Evolutionary conservation across 257 asterid genomes (phyloP).

Genomic region (Plantago major): DNA sequence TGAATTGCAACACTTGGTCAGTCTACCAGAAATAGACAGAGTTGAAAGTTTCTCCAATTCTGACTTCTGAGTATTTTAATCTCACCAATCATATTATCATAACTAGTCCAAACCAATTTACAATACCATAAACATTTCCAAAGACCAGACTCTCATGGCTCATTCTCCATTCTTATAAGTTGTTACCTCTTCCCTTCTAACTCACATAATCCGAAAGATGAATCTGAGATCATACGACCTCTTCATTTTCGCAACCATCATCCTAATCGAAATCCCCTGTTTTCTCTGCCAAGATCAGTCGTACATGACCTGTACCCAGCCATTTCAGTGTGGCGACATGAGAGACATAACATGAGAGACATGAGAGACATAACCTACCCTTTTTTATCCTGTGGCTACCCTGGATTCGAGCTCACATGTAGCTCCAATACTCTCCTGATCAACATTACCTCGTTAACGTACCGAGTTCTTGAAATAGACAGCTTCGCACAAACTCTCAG

Average conservation of each 20-base stretch:
- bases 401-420: constrained; percentile 35
- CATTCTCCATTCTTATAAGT: too few relatives aligned
- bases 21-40: too few relatives aligned
- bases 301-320: constrained; percentile 1
- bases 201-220: constrained; percentile 3
- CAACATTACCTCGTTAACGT: constrained; percentile 21
- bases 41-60: too few relatives aligned
- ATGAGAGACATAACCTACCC: constrained; percentile 18
- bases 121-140: too few relatives aligned
- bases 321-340: constrained; percentile 8
- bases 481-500: background rate
- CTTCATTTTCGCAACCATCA: background rate
- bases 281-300: background rate
- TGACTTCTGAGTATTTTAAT: too few relatives aligned
- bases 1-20: too few relatives aligned
- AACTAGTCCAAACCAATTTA: too few relatives aligned
- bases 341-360: too few relatives aligned
- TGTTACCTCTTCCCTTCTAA: too few relatives aligned
- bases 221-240: background rate
- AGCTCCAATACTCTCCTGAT: constrained; percentile 19
- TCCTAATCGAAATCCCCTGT: background rate
- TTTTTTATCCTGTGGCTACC: constrained; percentile 35
- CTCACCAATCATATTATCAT: too few relatives aligned
- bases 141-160: too few relatives aligned
- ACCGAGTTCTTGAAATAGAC: constrained; percentile 23